Conservation (phyloP, 1,284 basidiomycete genomes). For the Meripilus lineatus region DNA sequence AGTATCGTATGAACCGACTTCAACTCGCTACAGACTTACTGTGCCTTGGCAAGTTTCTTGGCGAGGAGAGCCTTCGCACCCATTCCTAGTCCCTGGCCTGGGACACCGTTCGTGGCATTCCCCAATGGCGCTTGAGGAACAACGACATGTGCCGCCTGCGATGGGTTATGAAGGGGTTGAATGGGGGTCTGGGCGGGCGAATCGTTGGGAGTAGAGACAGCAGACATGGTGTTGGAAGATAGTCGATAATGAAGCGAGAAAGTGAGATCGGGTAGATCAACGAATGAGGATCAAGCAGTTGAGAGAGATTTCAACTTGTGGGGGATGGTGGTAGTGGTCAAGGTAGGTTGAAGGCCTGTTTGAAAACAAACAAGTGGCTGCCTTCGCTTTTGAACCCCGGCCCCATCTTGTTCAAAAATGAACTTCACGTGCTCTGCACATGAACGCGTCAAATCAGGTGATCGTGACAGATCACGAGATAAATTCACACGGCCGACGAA, state of each 20-base stretch:
- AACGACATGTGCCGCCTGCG: constrained; percentile 72
- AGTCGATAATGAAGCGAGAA: neutral
- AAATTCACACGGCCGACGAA: too few relatives aligned
- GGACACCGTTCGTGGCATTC: constrained; percentile 46
- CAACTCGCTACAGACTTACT: constrained; percentile 41
- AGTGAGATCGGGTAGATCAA: neutral
- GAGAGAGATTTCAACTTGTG: too few relatives aligned
- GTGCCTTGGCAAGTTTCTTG: constrained; percentile 81
- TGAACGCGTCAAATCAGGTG: too few relatives aligned
- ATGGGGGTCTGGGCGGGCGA: constrained; percentile 58
- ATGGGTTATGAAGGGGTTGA: constrained; percentile 81
- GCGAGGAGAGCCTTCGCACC: constrained; percentile 84
- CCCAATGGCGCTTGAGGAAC: constrained; percentile 78
- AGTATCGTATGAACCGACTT: constrained; percentile 14
- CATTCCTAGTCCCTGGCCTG: constrained; percentile 62
- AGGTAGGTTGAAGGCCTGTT: neutral
- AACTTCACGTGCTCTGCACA: constrained; percentile 11
- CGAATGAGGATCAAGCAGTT: too few relatives aligned
- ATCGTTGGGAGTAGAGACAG: constrained; percentile 54
- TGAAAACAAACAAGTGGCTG: neutral
- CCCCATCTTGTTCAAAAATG: constrained; percentile 10
- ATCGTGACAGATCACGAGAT: too few relatives aligned
- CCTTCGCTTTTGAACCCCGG: constrained; percentile 1
- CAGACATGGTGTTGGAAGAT: constrained; percentile 48
- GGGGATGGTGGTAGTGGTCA: too few relatives aligned